Base-by-base conservation (phyloP, 768 basidiomycete genomes). In the Nidularia sp. region DNA sequence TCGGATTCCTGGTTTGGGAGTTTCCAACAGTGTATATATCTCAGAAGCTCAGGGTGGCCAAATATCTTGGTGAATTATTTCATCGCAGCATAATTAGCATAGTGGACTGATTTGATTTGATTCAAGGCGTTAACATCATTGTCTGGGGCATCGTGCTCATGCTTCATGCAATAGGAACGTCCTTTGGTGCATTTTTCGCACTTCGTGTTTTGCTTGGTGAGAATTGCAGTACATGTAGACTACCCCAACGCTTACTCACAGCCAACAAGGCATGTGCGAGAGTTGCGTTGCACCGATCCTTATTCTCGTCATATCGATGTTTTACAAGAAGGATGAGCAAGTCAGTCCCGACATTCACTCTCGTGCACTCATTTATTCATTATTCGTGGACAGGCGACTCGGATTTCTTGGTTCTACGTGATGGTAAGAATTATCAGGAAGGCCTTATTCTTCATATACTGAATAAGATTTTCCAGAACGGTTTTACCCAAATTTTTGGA, bases 241-340 rank as follows among this genome's bases (percentile, higher is more conserved):
- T 39, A 39, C 4, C 4, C 12, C n/a, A 33, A 8, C 44, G 45
- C n/a, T 45, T 13, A 6, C 35, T 42, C 44, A 31, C 18, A 3
- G 10, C 34, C 6, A 13, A 13, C 33, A 22, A 85, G 84, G 84
- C 36, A 84, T 85, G 84, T 80, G 79, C 59, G 85, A 87, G 62
- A 76, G 75, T 55, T 84, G 83, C 58, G 85, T 85, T 10, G 76
- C 81, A 4, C 85, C 85, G 0, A 80, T 75, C 57, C 68, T 86
- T 34, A 80, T 86, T 63, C 66, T 85, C 48, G 75, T 85, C 36
- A 75, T 85, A 41, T 78, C 81, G 7, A 83, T 84, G 78, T 86
- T 85, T 60, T 86, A 85, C 67, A 82, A 80, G 70, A 85, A 85
- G 65, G 70, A 82, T 48, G 84, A 85, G 57, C 83, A 86, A 70